Evolutionary conservation across 164 flowering plant species (phyloP).

Genomic region (Hamamelis virginiana): DNA sequence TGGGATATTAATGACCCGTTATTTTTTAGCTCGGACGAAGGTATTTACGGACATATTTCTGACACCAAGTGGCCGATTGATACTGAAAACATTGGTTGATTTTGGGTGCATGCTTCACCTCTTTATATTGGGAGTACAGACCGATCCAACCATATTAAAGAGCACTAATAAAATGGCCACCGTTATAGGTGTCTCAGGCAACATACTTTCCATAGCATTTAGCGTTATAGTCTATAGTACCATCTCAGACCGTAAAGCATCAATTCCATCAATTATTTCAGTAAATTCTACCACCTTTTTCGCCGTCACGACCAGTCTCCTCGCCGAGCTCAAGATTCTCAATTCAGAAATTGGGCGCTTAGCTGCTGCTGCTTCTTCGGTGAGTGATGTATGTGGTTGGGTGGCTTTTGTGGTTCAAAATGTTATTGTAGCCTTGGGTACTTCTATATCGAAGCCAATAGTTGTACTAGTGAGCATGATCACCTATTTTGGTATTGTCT

Average conservation of each 20-base stretch:
- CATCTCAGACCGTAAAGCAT: no score
- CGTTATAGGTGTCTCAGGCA: not conserved
- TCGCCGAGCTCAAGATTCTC: constrained; percentile 27
- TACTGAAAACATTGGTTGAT: constrained; percentile 7
- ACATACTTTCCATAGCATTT: constrained; percentile 9
- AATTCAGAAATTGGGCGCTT: constrained; percentile 35
- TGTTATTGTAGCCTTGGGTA: no score
- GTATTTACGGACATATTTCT: no score
- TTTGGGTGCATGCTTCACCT: constrained; percentile 12
- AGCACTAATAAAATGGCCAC: not conserved
- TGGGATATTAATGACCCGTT: no score
- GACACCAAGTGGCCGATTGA: constrained; percentile 1
- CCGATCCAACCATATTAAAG: not conserved
- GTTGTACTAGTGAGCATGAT: no score
- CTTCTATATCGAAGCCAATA: no score
- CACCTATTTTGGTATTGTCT: no score
- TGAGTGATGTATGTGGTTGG: constrained; percentile 10
- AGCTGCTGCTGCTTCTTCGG: constrained; percentile 17
- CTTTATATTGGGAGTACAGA: constrained; percentile 8
- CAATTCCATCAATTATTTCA: not conserved
- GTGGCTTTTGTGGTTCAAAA: no score
- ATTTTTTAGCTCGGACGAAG: no score
- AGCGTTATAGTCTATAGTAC: no score
- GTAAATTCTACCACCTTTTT: constrained; percentile 6
- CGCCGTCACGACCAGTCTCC: constrained; percentile 13